Conservation (phyloP, 345 rosid genomes). For the Trapa incisa region DNA sequence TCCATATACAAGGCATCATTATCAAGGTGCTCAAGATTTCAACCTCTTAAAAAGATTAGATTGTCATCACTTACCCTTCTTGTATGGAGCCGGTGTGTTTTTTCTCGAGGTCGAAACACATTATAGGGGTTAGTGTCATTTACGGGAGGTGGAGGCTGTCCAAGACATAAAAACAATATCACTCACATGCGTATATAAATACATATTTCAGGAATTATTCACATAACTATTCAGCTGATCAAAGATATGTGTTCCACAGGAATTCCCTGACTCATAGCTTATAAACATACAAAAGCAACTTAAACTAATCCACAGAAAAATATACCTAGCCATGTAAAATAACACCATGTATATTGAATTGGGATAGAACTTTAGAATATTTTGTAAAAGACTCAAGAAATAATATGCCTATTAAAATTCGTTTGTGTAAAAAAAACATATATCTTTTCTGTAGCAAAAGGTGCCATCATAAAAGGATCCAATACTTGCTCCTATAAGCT, state of each 20-base stretch:
- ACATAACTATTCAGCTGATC: not conserved
- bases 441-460: not conserved
- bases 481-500: not conserved
- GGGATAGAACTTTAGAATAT: not conserved
- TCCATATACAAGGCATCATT: not conserved
- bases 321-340: not conserved
- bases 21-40: no score
- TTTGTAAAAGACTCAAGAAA: no score
- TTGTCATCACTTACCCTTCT: conserved; percentile 51
- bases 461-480: not conserved
- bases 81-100: conserved; percentile 90
- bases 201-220: no score
- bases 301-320: no score
- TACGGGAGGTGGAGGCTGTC: conserved; percentile 94
- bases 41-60: not conserved
- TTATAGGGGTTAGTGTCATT: conserved; percentile 95
- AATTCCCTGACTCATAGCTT: not conserved
- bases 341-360: not conserved
- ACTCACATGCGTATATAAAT: not conserved
- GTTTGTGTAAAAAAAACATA: not conserved
- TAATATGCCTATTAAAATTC: no score
- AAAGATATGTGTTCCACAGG: not conserved
- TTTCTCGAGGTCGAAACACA: conserved; percentile 96
- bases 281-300: no score
- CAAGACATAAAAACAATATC: conserved; percentile 3